These are phyloP conservation scores for Populus hybrid DNA, from an alignment of 441 rosid genomes.

Conservation along the genomic window DNA sequence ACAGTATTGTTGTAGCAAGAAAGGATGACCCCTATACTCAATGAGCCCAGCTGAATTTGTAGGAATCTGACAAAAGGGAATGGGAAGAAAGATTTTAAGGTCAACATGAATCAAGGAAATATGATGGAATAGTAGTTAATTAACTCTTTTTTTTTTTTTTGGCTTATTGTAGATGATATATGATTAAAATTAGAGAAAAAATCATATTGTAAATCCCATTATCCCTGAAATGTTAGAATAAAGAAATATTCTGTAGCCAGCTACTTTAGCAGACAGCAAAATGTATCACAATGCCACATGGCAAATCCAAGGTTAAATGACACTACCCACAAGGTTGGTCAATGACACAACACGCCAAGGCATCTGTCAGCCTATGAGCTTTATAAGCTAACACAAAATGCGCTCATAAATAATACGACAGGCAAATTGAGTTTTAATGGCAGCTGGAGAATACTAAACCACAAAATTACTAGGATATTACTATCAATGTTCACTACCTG, in stretches of 20 bases:
- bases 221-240: not conserved
- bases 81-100: conserved; percentile 3
- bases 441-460: not conserved
- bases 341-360: not conserved
- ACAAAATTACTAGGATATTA: not conserved
- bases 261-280: not conserved
- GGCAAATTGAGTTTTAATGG: not conserved
- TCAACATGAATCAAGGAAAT: not conserved
- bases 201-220: not conserved
- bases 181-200: not conserved
- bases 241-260: not conserved
- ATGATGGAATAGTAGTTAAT: not conserved
- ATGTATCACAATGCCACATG: not conserved
- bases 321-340: not conserved
- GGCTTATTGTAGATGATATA: not conserved
- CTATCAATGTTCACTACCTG: not conserved
- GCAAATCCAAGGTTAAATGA: not conserved
- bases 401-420: not conserved
- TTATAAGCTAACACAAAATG: not conserved
- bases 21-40: conserved; percentile 90
- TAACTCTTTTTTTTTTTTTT: not conserved
- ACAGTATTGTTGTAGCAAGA: conserved; percentile 87
- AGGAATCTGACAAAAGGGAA: not conserved
- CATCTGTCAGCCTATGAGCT: not conserved
- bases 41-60: conserved; percentile 57